Conservation (phyloP, 2,329 filamentous ascomycete genomes). For the Shiraia bambusicola region DNA sequence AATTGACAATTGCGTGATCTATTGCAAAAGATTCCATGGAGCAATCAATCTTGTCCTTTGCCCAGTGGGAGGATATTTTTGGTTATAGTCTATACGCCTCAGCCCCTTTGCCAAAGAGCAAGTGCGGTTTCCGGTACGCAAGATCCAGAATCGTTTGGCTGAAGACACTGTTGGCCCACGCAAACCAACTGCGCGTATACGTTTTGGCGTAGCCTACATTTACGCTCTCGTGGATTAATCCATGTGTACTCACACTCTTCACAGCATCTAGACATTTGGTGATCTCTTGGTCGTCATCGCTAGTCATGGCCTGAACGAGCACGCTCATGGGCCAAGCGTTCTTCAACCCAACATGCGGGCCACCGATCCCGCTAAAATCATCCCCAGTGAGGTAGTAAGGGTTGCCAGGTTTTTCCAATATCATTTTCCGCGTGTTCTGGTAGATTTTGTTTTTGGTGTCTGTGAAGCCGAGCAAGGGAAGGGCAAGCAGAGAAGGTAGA, state of each 20-base stretch:
- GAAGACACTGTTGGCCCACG: conserved; percentile 97
- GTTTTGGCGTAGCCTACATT: conserved; percentile 69
- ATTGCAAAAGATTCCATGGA: too few relatives aligned
- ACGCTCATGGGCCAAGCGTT: conserved; percentile 98
- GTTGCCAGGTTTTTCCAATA: conserved; percentile 74
- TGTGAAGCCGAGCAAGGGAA: conserved; percentile 78
- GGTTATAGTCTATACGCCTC: conserved; percentile 35
- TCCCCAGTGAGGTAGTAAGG: conserved; percentile 82
- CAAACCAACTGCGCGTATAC: conserved; percentile 94
- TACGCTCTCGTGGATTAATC: conserved; percentile 88
- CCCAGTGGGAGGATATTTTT: not conserved
- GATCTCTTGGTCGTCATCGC: conserved; percentile 81
- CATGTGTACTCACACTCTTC: conserved; percentile 71
- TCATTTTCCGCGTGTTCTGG: conserved; percentile 82
- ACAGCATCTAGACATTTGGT: conserved; percentile 70
- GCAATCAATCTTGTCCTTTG: not conserved
- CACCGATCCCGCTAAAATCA: conserved; percentile 85
- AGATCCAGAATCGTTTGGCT: conserved; percentile 88
- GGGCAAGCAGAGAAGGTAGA: conserved; percentile 74
- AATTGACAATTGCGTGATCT: too few relatives aligned
- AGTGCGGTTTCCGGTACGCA: conserved; percentile 81
- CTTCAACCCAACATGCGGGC: conserved; percentile 75
- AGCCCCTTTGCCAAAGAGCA: conserved; percentile 72
- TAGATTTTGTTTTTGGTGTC: conserved; percentile 68
- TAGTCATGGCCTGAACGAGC: conserved; percentile 87